phyloP scores from a whole-genome alignment of 768 basidiomycete genomes.

The Phaeolepiota aurea region DNA sequence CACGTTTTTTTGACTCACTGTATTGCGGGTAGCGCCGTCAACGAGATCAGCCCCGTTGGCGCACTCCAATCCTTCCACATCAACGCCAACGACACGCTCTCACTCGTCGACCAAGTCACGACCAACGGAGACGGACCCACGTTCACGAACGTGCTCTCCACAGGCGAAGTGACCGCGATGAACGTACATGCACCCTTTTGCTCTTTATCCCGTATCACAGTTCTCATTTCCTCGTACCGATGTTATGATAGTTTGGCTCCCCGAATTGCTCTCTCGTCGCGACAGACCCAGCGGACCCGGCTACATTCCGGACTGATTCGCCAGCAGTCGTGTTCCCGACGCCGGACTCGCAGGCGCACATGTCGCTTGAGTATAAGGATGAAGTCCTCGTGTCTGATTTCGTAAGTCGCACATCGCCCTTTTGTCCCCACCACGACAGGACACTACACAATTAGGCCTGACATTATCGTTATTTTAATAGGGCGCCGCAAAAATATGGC shows the following conservation, averaged over 20 bases:
- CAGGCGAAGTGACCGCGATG: constrained; percentile 47
- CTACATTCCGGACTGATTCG: constrained; percentile 24
- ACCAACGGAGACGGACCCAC: constrained; percentile 43
- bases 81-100: constrained; percentile 27
- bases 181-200: constrained; percentile 30
- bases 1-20: neutral
- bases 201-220: too few relatives aligned
- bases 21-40: constrained; percentile 33
- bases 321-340: constrained; percentile 40
- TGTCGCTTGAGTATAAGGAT: constrained; percentile 40
- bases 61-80: constrained; percentile 47
- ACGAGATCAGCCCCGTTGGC: constrained; percentile 35
- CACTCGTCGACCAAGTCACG: constrained; percentile 30
- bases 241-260: constrained; percentile 23
- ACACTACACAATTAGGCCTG: too few relatives aligned
- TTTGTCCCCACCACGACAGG: too few relatives aligned
- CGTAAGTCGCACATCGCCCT: constrained; percentile 18
- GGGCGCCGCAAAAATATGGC: too few relatives aligned
- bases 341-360: constrained; percentile 49
- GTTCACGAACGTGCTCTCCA: constrained; percentile 39
- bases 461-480: too few relatives aligned
- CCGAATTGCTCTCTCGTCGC: constrained; percentile 25
- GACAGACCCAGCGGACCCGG: constrained; percentile 28
- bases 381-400: constrained; percentile 59
- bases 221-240: neutral